Percentiles rank a stretch among this genome's conserved stretches.
Evolutionary conservation across 331 rosid species (phyloP).

Genomic region (Ulmus americana): DNA sequence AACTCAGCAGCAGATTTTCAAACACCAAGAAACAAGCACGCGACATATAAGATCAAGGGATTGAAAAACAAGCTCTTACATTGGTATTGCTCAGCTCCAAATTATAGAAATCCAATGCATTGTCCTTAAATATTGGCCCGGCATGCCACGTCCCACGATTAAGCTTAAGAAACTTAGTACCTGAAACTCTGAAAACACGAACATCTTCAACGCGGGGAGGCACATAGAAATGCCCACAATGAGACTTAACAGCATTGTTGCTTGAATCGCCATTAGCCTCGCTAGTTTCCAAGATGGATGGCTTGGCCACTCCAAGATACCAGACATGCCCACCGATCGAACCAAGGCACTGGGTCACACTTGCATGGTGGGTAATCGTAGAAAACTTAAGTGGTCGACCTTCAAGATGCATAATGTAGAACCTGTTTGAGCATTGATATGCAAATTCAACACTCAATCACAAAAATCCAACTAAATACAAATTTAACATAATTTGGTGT

Average conservation of each 20-base stretch:
- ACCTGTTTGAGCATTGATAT: slow-evolving; percentile 28
- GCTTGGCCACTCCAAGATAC: slow-evolving; percentile 83
- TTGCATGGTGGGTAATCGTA: slow-evolving; percentile 68
- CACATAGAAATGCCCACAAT: slow-evolving; percentile 49
- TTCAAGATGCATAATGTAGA: slow-evolving; percentile 65
- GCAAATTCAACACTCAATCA: background rate
- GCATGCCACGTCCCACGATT: slow-evolving; percentile 89
- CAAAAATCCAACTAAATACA: background rate
- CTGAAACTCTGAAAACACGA: slow-evolving; percentile 55
- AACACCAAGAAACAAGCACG: background rate
- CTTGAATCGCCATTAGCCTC: slow-evolving; percentile 23
- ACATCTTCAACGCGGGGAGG: slow-evolving; percentile 61
- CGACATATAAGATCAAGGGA: background rate
- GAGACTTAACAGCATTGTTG: slow-evolving; percentile 35
- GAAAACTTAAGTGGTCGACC: slow-evolving; percentile 45
- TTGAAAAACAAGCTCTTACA: slow-evolving; percentile 37
- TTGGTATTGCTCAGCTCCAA: slow-evolving; percentile 74
- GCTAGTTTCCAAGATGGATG: slow-evolving; percentile 47
- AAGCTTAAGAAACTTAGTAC: slow-evolving; percentile 72
- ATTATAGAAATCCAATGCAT: slow-evolving; percentile 58
- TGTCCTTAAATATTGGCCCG: slow-evolving; percentile 67
- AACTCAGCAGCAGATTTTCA: background rate
- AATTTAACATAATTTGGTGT: background rate
- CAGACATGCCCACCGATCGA: slow-evolving; percentile 64
- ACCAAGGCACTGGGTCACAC: slow-evolving; percentile 87